Percentiles rank a stretch among this genome's conserved stretches.
Evolutionary conservation across 306 rosid genomes (phyloP).

Genomic region (Erythrophleum fordii): DNA sequence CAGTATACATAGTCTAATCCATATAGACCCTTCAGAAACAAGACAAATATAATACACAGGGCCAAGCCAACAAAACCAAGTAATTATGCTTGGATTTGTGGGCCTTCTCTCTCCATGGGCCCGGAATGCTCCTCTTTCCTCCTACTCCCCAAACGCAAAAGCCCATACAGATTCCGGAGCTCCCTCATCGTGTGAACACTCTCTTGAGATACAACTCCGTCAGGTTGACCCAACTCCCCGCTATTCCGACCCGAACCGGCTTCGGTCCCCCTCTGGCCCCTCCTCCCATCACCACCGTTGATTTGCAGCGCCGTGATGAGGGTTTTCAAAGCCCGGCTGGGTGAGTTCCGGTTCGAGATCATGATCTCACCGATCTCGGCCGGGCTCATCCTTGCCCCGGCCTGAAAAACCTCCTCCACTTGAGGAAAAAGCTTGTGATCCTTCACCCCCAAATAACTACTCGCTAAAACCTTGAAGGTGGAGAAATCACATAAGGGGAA

Average conservation of each 20-base stretch:
- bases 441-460: conserved; percentile 74
- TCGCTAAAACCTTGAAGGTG: conserved; percentile 74
- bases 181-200: conserved; percentile 70
- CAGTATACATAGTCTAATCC: too few relatives aligned
- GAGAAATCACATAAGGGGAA: conserved; percentile 86
- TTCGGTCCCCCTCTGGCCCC: conserved; percentile 37
- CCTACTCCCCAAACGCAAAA: conserved; percentile 74
- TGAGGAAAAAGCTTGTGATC: conserved; percentile 93
- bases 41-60: too few relatives aligned
- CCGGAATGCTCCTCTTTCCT: conserved; percentile 68
- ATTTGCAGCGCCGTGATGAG: conserved; percentile 72
- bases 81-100: conserved; percentile 14
- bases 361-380: conserved; percentile 88
- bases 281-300: conserved; percentile 29
- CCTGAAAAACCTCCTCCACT: conserved; percentile 78
- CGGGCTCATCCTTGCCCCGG: conserved; percentile 73
- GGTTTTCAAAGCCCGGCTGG: conserved; percentile 85
- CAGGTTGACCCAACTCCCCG: conserved; percentile 42
- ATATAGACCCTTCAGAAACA: too few relatives aligned
- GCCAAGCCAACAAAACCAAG: too few relatives aligned
- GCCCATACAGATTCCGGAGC: conserved; percentile 80
- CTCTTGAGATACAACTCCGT: conserved; percentile 52
- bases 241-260: conserved; percentile 62
- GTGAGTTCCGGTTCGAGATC: conserved; percentile 89
- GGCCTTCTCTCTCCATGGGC: conserved; percentile 48